A percentile compares a stretch with the other conserved stretches of the same genome.
These are phyloP conservation scores for Penicillium sp. DNA, from an alignment of 2,329 filamentous ascomycete species.

Conservation along the genomic window DNA sequence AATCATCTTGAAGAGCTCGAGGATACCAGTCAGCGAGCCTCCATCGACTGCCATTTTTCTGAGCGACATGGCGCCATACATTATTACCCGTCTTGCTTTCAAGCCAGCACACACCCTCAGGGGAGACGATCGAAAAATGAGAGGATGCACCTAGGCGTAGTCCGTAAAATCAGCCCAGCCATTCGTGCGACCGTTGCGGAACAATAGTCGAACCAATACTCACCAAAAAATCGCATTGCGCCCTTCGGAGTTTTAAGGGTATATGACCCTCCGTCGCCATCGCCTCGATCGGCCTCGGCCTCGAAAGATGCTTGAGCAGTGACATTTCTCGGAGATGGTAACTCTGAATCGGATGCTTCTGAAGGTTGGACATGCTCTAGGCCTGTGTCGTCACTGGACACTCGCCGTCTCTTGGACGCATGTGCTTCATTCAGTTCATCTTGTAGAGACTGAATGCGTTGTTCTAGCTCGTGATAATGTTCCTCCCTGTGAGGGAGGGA, in stretches of 20 bases:
- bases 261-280: constrained; percentile 10
- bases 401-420: background rate
- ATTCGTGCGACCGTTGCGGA: background rate
- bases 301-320: background rate
- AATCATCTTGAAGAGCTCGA: constrained; percentile 12
- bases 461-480: background rate
- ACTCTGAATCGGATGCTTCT: background rate
- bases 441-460: background rate
- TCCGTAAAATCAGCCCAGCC: background rate
- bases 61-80: background rate
- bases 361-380: background rate
- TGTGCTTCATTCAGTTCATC: constrained; percentile 1
- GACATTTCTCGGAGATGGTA: background rate
- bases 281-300: constrained; percentile 1
- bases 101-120: background rate
- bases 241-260: constrained; percentile 13
- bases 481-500: background rate
- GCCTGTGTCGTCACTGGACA: background rate
- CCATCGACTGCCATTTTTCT: constrained; percentile 7
- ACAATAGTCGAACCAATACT: background rate
- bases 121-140: constrained; percentile 8
- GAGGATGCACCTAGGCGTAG: constrained; percentile 15
- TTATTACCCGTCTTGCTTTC: constrained; percentile 1
- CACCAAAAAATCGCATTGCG: constrained; percentile 22
- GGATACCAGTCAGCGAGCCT: constrained; percentile 16